Conservation (phyloP, 2,329 filamentous ascomycete species). For the Emericellopsis atlantica region DNA sequence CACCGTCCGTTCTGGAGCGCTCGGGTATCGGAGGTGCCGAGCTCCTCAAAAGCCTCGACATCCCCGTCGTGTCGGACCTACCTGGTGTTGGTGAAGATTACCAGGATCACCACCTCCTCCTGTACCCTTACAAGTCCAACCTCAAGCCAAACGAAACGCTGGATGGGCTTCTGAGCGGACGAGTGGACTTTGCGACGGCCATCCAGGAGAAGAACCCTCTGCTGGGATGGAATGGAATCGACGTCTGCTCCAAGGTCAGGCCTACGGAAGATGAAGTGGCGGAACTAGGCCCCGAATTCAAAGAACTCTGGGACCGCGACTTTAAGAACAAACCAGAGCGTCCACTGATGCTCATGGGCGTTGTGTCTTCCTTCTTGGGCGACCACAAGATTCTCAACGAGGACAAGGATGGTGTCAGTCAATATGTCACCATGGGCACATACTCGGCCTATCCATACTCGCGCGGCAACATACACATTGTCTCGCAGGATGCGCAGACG, state of each 20-base stretch:
- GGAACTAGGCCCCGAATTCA: slow-evolving; percentile 37
- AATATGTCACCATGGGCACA: slow-evolving; percentile 37
- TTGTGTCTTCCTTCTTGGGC: slow-evolving; percentile 19
- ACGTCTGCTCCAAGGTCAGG: slow-evolving; percentile 42
- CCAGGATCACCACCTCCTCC: slow-evolving; percentile 41
- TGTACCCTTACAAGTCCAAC: slow-evolving; percentile 32
- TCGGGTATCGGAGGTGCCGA: slow-evolving; percentile 4
- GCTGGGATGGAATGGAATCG: slow-evolving; percentile 42
- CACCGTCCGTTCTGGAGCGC: slow-evolving; percentile 34
- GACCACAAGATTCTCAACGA: slow-evolving; percentile 30
- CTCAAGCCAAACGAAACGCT: slow-evolving; percentile 21
- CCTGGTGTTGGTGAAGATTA: slow-evolving; percentile 41
- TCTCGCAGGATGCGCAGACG: slow-evolving; percentile 23
- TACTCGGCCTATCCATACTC: slow-evolving; percentile 50
- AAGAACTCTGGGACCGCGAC: slow-evolving; percentile 40
- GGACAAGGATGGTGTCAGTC: slow-evolving; percentile 17
- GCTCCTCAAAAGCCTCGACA: slow-evolving; percentile 31
- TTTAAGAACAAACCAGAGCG: slow-evolving; percentile 28
- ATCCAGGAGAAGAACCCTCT: slow-evolving; percentile 30
- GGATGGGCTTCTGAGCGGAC: slow-evolving; percentile 36
- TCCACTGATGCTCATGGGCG: slow-evolving; percentile 32
- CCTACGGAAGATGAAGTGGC: slow-evolving; percentile 38
- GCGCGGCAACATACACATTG: slow-evolving; percentile 48
- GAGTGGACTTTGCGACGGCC: slow-evolving; percentile 12
- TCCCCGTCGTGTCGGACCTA: slow-evolving; percentile 31